Evolutionary conservation across 805 yeast species (phyloP), one percentile per base, ranked within the genome.

Genomic region (Ogataea zsoltii): DNA sequence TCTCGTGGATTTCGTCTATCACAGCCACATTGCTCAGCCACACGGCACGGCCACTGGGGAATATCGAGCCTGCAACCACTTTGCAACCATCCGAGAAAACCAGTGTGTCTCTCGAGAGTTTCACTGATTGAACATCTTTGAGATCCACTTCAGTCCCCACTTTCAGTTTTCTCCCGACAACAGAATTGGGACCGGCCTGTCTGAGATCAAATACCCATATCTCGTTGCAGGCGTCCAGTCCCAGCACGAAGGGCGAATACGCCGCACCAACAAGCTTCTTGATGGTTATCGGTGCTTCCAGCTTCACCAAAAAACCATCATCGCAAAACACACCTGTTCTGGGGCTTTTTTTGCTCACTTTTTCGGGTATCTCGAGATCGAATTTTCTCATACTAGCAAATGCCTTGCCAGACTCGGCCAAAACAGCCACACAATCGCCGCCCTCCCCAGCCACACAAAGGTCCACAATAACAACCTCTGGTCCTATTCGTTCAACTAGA

Each of bases 381-480:
- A 49, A 49, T 16, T 29, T 41, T 15, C 25, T 38, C 17, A 23
- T 18, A 31, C 43, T 41, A 28, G 37, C 44, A 39, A 34, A 50
- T 2, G 40, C 46, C 7, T 38, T 40, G n/a, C 54, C 54, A n/a
- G 21, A 4, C 36, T 50, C 54, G 16, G 50, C 42, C 5, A 46
- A 19, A 11, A 50, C 26, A n/a, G 54, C 49, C 16, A 50, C 36
- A 7, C 44, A 28, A 13, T 47, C 48, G 14, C 54, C 54, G 32
- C 47, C 38, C 32, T 41, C 40, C 13, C 54, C 54, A 15, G 26
- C 38, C 4, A 42, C 41, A 12, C 29, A 14, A 11, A 38, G 41
- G 40, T 50, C 54, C 7, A 29, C 33, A 4, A 50, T 32, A 19
- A 50, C 50, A 26, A 44, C 39, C 11, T 25, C 40, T 7, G 16